Conservation (phyloP, 73 alveolate genomes). For the Breviolum minutum region DNA sequence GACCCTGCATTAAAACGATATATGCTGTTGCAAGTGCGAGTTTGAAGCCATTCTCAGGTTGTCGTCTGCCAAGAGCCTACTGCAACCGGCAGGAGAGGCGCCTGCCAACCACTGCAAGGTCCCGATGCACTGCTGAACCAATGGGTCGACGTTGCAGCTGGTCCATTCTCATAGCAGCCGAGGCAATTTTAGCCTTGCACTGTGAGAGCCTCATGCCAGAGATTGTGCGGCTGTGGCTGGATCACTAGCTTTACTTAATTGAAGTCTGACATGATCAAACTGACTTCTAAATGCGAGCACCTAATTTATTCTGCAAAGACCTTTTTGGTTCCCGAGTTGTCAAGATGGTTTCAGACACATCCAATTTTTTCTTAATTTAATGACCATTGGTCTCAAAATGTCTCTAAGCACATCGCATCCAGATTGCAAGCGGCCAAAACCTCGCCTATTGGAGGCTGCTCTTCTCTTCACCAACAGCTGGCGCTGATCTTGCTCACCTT, state of each 20-base stretch:
- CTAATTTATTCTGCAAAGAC: too few species aligned
- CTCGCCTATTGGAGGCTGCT: background rate
- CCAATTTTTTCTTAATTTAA: too few species aligned
- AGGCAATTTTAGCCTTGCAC: constrained; percentile 37
- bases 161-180: constrained; percentile 23
- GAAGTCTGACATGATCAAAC: too few species aligned
- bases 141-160: constrained; percentile 23
- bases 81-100: background rate
- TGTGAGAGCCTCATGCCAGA: constrained; percentile 17
- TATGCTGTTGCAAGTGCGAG: background rate
- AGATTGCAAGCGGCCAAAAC: background rate
- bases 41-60: too few species aligned
- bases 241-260: too few species aligned
- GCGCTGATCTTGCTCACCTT: background rate
- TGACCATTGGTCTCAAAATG: too few species aligned
- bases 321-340: too few species aligned
- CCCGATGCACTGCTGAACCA: background rate
- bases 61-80: too few species aligned
- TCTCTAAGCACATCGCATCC: too few species aligned
- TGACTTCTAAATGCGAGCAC: too few species aligned
- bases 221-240: too few species aligned
- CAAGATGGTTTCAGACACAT: too few species aligned
- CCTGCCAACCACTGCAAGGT: background rate
- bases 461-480: constrained; percentile 12
- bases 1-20: background rate